Percentiles rank a stretch among this genome's conserved stretches.
phyloP scores from a whole-genome alignment of 371 early-diverging fungal genomes.

The Mucor saturninus region DNA sequence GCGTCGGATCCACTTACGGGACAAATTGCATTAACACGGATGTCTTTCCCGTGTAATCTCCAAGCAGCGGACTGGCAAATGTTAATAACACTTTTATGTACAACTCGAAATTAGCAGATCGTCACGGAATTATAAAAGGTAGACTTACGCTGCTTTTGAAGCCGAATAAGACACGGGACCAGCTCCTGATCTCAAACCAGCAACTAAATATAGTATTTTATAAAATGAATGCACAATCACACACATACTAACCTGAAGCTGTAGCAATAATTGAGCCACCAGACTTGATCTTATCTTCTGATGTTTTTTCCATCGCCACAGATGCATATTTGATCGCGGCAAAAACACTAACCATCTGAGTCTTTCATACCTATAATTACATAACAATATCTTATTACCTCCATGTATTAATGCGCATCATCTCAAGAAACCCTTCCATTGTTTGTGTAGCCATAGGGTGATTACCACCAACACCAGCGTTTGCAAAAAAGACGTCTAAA shows the following conservation, averaged over 20 bases:
- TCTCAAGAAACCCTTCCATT: constrained; percentile 25
- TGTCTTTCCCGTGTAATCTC: constrained; percentile 45
- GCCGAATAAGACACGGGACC: constrained; percentile 47
- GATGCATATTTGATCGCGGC: constrained; percentile 47
- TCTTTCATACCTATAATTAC: background rate
- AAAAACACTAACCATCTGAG: constrained; percentile 23
- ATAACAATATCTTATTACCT: constrained; percentile 12
- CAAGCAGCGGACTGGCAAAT: constrained; percentile 52
- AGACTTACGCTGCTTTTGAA: constrained; percentile 46
- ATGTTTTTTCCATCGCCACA: constrained; percentile 35
- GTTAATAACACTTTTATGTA: constrained; percentile 46
- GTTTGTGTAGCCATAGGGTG: constrained; percentile 21
- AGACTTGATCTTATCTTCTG: constrained; percentile 5
- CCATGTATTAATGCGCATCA: constrained; percentile 41
- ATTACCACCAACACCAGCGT: constrained; percentile 41
- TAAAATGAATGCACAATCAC: background rate
- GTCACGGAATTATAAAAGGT: too few species aligned
- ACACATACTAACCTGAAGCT: constrained; percentile 35
- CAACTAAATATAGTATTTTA: constrained; percentile 26
- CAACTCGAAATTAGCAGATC: too few species aligned
- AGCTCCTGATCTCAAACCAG: constrained; percentile 51
- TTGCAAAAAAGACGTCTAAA: constrained; percentile 62
- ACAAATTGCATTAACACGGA: constrained; percentile 35
- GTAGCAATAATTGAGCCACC: constrained; percentile 46
- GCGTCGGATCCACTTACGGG: too few species aligned